Base-by-base conservation (phyloP, 495 filamentous ascomycete genomes). In the Penicillium parvum region DNA sequence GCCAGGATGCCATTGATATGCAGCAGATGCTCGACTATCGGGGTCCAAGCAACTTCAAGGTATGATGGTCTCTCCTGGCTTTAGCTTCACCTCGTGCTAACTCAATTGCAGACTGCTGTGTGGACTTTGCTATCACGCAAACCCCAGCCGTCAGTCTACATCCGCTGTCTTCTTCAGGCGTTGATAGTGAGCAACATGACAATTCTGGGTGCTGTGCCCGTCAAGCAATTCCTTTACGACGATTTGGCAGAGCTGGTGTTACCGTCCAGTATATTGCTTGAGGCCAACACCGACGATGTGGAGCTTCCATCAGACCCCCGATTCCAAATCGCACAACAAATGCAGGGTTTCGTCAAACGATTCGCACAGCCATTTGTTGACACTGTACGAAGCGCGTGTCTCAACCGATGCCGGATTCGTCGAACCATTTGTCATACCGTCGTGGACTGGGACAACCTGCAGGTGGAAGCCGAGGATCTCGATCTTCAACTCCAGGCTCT, bases 351-450 rank as follows among this genome's bases (percentile, higher is more conserved):
- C 66, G 76, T 85, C 23, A 77, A 82, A 47, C 77, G 84, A 33
- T 81, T 84, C 28, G 81, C 80, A 17, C 72, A 90, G 69, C 81
- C 83, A 4, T 95, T 88, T 55, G 66, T 91, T 5, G 88, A 96
- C 50, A 76, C 91, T 14, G 84, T 90, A 49, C 80, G 86, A 32
- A 81, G 83, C 18, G 74, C 91, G 10, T 95, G 89, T 59, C 82
- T 96, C 58, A 99, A 99, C 52, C 77, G 89, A 37, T 89, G 88
- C 56, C 83, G 92, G 7, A 76, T 94, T 26, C 83, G 92, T 11
- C 78, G 92, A 21, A 87, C 81, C 10, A 69, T 99, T 18, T 87
- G 81, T 45, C 92, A 96, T 58, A 77, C 78, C 6, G 78, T 94
- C 27, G 64, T 79, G 15, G 85, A 90, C 46, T 95, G 88, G 82